Evolutionary conservation across 441 rosid genomes (phyloP).

Genomic region (Pelargonium cotyledonis): DNA sequence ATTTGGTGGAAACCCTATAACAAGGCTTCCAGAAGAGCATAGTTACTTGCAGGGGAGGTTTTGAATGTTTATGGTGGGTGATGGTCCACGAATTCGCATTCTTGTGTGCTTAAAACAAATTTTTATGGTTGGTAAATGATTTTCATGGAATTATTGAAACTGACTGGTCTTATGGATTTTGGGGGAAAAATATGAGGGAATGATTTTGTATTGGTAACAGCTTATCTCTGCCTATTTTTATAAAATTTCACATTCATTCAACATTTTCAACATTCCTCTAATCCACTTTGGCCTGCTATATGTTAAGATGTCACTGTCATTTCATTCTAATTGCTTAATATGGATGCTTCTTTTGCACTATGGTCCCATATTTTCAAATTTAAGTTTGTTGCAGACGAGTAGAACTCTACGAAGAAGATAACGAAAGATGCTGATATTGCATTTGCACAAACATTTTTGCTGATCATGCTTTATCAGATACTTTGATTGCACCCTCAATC

Average conservation of each 20-base stretch:
- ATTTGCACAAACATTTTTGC: not conserved
- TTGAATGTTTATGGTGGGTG: constrained; percentile 30
- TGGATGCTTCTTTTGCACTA: too few species aligned
- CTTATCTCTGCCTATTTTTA: not conserved
- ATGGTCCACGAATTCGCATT: constrained; percentile 14
- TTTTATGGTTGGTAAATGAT: constrained; percentile 33
- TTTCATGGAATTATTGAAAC: constrained; percentile 32
- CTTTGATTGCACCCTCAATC: constrained; percentile 35
- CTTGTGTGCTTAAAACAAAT: constrained; percentile 1
- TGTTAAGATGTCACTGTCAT: not conserved
- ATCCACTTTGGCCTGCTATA: not conserved
- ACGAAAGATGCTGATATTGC: too few species aligned
- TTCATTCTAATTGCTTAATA: not conserved
- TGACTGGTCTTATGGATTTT: not conserved
- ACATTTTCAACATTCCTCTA: not conserved
- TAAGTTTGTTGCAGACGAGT: too few species aligned
- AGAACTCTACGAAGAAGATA: too few species aligned
- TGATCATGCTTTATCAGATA: not conserved
- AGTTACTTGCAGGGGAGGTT: constrained; percentile 8
- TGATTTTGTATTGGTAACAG: not conserved
- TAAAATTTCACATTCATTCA: not conserved
- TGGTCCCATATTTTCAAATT: too few species aligned
- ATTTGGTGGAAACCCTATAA: too few species aligned
- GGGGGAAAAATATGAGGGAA: not conserved
- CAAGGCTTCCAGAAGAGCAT: constrained; percentile 35